phyloP scores from a whole-genome alignment of 2,329 filamentous ascomycete genomes.

The Simplicillium aogashimaense region DNA sequence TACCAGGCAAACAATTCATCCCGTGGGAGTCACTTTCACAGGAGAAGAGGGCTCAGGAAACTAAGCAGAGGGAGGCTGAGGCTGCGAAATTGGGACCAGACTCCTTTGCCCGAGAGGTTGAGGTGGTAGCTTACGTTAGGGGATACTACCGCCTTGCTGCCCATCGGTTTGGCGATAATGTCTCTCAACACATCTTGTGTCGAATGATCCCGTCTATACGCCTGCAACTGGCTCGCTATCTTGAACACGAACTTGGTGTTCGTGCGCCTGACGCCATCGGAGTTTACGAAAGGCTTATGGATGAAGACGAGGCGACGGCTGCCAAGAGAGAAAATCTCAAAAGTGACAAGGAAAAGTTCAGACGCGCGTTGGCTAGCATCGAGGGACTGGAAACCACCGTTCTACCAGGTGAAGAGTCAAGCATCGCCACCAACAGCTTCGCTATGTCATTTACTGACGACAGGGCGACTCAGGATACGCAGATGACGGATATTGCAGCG shows the following conservation, averaged over 20 bases:
- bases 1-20: conserved; percentile 15
- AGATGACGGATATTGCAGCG: no score
- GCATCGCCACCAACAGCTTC: conserved; percentile 5
- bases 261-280: conserved; percentile 15
- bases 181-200: conserved; percentile 35
- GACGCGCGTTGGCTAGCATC: conserved; percentile 35
- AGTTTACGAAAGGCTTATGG: conserved; percentile 34
- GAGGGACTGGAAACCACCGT: conserved; percentile 28
- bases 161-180: conserved; percentile 50
- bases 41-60: conserved; percentile 35
- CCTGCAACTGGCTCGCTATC: conserved; percentile 26
- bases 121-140: conserved; percentile 51
- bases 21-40: conserved; percentile 36
- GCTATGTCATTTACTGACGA: background rate
- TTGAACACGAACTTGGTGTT: conserved; percentile 34
- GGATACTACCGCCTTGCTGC: conserved; percentile 63
- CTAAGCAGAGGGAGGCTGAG: conserved; percentile 29
- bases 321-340: conserved; percentile 29
- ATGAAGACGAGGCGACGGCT: conserved; percentile 35
- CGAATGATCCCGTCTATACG: conserved; percentile 37
- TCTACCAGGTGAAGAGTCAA: conserved; percentile 8
- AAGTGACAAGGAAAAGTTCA: conserved; percentile 33
- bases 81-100: conserved; percentile 43
- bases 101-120: conserved; percentile 47
- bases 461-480: no score